Evolutionary conservation across 2,329 filamentous ascomycete species (phyloP), one percentile per base, ranked within the genome.

Genomic region (Lecanicillium sp.): DNA sequence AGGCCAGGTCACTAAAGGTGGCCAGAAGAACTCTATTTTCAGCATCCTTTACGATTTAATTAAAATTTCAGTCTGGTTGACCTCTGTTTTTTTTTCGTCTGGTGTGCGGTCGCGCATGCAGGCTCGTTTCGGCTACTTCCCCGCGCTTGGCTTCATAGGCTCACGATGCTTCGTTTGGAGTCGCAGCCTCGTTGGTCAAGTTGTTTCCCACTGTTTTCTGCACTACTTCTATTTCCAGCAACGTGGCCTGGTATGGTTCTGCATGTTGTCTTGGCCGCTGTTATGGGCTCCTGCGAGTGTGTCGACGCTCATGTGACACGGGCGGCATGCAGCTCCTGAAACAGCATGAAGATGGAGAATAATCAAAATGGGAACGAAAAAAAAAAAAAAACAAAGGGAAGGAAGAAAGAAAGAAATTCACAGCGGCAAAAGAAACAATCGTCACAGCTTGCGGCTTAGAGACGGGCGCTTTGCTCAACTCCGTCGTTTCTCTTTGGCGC

Each of bases 101-200:
- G 20, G 19, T 15, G 42, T 14, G 33, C n/a, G n/a, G n/a, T n/a
- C n/a, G n/a, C n/a, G n/a, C n/a, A 39, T 24, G 21, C 26, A 17
- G 32, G 29, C 14, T 20, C 37, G 44, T 47, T 40, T 47, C 36
- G 24, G 17, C 19, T 2, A 5, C 14, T 15, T 14, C 9, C 9
- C 17, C 26, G 44, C 27, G 35, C 44, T 14, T 33, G 23, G 14
- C 14, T 20, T n/a, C 19, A 47, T 47, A 40, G 44, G 44, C 44
- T 40, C 44, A 26, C 44, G 27, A 40, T 40, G 35, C 44, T 39
- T 26, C 20, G 4, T 9, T 3, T 2, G 17, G 7, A 15, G 10
- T 11, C 21, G 26, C 5, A 12, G 6, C 4, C 9, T 24, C 10
- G 14, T 9, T 5, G 9, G 2, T 24, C 24, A 14, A 11, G 19